phyloP scores from a whole-genome alignment of 768 basidiomycete genomes.

The Leucosporidium yakuticum region DNA sequence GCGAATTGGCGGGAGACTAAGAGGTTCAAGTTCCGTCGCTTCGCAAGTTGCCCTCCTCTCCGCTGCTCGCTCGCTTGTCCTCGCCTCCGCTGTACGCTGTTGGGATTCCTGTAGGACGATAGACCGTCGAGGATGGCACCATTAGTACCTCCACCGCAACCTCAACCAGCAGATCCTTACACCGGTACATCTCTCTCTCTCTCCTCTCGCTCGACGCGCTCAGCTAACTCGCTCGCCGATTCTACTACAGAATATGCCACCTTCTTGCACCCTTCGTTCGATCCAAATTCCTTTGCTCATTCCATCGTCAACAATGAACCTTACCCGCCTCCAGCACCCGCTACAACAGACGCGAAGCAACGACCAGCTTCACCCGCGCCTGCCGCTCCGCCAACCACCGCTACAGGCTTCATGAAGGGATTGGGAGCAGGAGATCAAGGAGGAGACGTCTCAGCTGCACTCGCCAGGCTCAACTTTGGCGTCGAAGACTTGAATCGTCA shows the following conservation, averaged over 20 bases:
- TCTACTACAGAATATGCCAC: slow-evolving; percentile 56
- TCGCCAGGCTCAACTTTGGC: slow-evolving; percentile 76
- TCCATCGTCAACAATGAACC: slow-evolving; percentile 76
- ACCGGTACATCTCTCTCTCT: neutral
- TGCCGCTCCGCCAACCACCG: slow-evolving; percentile 2
- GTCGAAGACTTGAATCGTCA: slow-evolving; percentile 90
- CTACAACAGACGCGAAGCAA: slow-evolving; percentile 36
- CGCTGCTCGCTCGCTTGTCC: too few species aligned
- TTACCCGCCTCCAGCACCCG: slow-evolving; percentile 53
- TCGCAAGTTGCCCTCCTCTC: too few species aligned
- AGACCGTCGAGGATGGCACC: too few species aligned
- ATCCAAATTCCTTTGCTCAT: slow-evolving; percentile 85
- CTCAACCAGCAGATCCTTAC: neutral
- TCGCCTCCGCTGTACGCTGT: too few species aligned
- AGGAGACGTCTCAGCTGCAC: slow-evolving; percentile 73
- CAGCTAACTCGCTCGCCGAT: neutral
- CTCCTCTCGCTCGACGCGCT: neutral
- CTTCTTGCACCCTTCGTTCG: slow-evolving; percentile 69
- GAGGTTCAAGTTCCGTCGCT: too few species aligned
- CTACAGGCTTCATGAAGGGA: slow-evolving; percentile 29
- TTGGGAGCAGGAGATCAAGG: slow-evolving; percentile 51
- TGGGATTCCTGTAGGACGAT: too few species aligned
- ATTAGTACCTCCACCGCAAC: neutral
- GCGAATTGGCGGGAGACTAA: too few species aligned
- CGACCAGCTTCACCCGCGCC: slow-evolving; percentile 50